A percentile compares a stretch with the other conserved stretches of the same genome.
These are phyloP conservation scores for Claviceps capensis DNA, from an alignment of 2,329 filamentous ascomycete species.

Conservation along the genomic window DNA sequence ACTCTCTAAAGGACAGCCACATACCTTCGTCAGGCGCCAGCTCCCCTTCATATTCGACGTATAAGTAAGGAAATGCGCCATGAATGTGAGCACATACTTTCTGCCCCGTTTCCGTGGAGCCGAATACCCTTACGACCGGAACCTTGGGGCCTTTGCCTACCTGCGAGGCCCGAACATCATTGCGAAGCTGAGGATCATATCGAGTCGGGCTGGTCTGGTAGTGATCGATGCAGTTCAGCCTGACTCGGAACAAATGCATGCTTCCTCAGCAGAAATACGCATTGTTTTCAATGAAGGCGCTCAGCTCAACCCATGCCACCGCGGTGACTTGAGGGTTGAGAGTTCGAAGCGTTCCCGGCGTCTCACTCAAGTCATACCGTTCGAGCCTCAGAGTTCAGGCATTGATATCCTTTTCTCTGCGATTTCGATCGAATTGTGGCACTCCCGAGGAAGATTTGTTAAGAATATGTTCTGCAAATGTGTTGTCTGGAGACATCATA, in stretches of 20 bases:
- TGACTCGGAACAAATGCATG: constrained; percentile 67
- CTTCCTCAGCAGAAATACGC: constrained; percentile 8
- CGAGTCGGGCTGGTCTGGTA: constrained; percentile 71
- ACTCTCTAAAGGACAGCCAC: constrained; percentile 16
- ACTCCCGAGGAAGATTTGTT: no score
- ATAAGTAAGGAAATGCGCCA: constrained; percentile 92
- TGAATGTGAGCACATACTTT: constrained; percentile 95
- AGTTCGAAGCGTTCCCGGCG: no score
- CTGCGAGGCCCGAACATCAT: constrained; percentile 44
- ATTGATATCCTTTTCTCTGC: no score
- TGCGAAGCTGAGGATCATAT: constrained; percentile 68
- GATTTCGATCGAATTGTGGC: no score
- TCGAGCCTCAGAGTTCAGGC: no score
- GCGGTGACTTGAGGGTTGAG: not conserved
- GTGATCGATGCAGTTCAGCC: constrained; percentile 90
- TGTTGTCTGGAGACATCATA: no score
- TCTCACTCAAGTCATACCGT: no score
- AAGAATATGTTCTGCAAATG: no score
- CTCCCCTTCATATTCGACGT: constrained; percentile 67
- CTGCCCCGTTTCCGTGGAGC: constrained; percentile 84
- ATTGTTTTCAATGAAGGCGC: not conserved
- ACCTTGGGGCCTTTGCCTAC: constrained; percentile 55
- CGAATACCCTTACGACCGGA: constrained; percentile 81
- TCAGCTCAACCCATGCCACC: not conserved
- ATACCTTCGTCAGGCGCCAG: constrained; percentile 54